These are phyloP conservation scores for Cocos nucifera DNA, from an alignment of 176 grass and related monocot species.

Conservation along the genomic window DNA sequence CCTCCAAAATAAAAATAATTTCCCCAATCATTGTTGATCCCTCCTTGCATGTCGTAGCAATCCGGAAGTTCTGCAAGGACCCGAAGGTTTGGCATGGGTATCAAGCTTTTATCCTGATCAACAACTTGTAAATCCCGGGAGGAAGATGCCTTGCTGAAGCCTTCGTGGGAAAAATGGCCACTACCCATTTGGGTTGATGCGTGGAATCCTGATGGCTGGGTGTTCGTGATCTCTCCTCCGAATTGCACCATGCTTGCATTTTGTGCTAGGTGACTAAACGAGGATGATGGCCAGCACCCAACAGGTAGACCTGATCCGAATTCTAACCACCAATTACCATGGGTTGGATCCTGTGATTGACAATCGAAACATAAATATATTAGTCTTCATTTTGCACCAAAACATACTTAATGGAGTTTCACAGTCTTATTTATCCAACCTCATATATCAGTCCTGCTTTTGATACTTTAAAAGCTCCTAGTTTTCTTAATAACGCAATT, in stretches of 20 bases:
- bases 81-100: constrained; percentile 44
- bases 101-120: constrained; percentile 83
- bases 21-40: constrained; percentile 48
- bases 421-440: too few relatives aligned
- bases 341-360: constrained; percentile 57
- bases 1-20: constrained; percentile 87
- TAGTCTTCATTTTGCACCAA: too few relatives aligned
- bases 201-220: constrained; percentile 37
- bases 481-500: too few relatives aligned
- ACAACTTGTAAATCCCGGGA: constrained; percentile 76
- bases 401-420: too few relatives aligned
- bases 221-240: constrained; percentile 72
- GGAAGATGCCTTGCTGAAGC: constrained; percentile 65
- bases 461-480: too few relatives aligned
- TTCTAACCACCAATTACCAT: constrained; percentile 81
- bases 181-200: constrained; percentile 90
- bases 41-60: constrained; percentile 70
- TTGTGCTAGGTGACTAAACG: constrained; percentile 74
- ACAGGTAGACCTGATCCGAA: constrained; percentile 47
- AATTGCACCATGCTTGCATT: constrained; percentile 89
- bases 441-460: too few relatives aligned
- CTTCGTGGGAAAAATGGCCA: constrained; percentile 58
- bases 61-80: constrained; percentile 63
- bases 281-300: constrained; percentile 77
- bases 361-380: too few relatives aligned